Percentiles rank a stretch among this genome's conserved stretches.
phyloP scores from a whole-genome alignment of 352 stramenopile genomes.

The Phytopythium kandeliae region DNA sequence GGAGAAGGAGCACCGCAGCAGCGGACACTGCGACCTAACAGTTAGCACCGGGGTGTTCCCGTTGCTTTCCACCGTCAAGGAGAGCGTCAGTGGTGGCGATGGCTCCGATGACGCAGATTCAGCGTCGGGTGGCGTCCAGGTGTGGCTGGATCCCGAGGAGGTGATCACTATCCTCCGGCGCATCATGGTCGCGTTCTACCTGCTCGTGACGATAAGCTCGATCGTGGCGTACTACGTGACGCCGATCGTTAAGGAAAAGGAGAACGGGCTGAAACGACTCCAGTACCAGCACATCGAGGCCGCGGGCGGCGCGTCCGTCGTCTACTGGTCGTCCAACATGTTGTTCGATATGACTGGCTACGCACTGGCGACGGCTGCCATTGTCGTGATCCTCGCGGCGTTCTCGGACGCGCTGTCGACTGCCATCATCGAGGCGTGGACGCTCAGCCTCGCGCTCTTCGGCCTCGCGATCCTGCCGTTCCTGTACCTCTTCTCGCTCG shows the following conservation, averaged over 20 bases:
- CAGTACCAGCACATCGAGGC: constrained; percentile 68
- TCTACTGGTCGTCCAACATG: constrained; percentile 71
- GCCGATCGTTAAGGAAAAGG: constrained; percentile 61
- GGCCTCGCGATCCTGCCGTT: constrained; percentile 57
- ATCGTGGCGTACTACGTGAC: constrained; percentile 64
- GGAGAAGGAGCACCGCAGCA: constrained; percentile 10
- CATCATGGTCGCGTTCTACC: constrained; percentile 91
- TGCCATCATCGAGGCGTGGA: constrained; percentile 33
- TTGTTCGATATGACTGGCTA: constrained; percentile 59
- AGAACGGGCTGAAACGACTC: constrained; percentile 61
- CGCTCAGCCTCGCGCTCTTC: constrained; percentile 28
- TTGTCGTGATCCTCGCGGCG: constrained; percentile 29
- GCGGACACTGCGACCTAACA: constrained; percentile 32
- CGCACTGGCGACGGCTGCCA: constrained; percentile 17
- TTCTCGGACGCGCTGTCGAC: constrained; percentile 28
- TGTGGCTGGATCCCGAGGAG: constrained; percentile 23
- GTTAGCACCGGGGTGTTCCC: constrained; percentile 52
- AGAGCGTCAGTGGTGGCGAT: neutral
- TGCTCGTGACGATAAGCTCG: constrained; percentile 55
- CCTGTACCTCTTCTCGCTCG: constrained; percentile 57
- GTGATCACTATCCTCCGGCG: constrained; percentile 47
- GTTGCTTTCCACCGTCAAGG: constrained; percentile 17
- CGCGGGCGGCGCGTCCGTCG: constrained; percentile 19
- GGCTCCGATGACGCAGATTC: constrained; percentile 9
- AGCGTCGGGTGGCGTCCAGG: constrained; percentile 1